A percentile compares a stretch with the other conserved stretches of the same genome.
phyloP scores from a whole-genome alignment of 2,329 filamentous ascomycete species.

The Allantophomopsis lycopodina region DNA sequence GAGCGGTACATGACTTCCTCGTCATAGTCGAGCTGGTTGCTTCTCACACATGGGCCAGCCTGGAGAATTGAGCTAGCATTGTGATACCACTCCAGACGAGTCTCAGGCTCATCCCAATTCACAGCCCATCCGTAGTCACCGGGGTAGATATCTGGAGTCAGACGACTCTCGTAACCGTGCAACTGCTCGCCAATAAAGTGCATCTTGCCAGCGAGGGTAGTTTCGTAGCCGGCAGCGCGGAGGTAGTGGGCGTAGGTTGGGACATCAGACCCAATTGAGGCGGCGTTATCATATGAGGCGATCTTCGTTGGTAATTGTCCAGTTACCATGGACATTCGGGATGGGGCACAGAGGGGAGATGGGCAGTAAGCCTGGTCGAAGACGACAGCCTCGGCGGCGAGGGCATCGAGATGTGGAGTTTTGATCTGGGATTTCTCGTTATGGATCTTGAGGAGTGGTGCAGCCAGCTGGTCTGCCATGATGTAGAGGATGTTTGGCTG shows the following conservation, averaged over 20 bases:
- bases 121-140: conserved; percentile 91
- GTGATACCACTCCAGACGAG: conserved; percentile 87
- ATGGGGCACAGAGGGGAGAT: conserved; percentile 82
- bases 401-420: conserved; percentile 76
- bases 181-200: conserved; percentile 93
- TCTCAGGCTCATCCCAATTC: conserved; percentile 85
- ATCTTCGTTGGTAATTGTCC: conserved; percentile 87
- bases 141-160: conserved; percentile 94
- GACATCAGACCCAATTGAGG: conserved; percentile 68
- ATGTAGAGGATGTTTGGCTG: conserved; percentile 79
- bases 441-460: conserved; percentile 84
- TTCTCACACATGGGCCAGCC: conserved; percentile 75
- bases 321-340: conserved; percentile 88
- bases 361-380: conserved; percentile 94
- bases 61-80: conserved; percentile 90
- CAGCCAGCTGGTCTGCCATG: conserved; percentile 92
- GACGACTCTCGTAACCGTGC: conserved; percentile 81
- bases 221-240: conserved; percentile 74
- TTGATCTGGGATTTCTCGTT: conserved; percentile 80
- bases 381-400: conserved; percentile 71
- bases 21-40: conserved; percentile 92
- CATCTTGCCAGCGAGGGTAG: conserved; percentile 89
- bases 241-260: conserved; percentile 92
- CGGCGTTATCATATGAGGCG: conserved; percentile 82
- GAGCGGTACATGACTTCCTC: conserved; percentile 92